A percentile compares a stretch with the other conserved stretches of the same genome.
These are phyloP conservation scores for Orbilia oligospora DNA, from an alignment of 2,329 filamentous ascomycete species.

Conservation along the genomic window DNA sequence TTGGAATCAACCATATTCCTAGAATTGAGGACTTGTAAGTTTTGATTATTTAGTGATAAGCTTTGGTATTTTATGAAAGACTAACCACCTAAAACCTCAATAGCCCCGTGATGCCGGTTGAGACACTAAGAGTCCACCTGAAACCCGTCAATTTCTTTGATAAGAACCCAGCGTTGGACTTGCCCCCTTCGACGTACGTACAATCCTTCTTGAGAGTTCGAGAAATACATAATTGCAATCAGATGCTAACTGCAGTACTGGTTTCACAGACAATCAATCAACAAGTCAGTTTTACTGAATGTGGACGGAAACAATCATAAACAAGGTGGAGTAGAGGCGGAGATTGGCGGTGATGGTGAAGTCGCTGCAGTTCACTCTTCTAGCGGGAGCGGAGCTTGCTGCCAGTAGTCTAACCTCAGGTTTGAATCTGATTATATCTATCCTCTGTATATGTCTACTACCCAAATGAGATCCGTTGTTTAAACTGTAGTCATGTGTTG, in stretches of 20 bases:
- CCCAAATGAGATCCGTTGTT: neutral
- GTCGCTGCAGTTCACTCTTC: constrained; percentile 42
- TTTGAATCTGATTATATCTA: neutral
- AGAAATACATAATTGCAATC: neutral
- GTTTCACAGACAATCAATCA: constrained; percentile 35
- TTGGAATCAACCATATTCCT: constrained; percentile 75
- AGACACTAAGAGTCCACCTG: constrained; percentile 71
- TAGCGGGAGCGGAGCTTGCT: constrained; percentile 19
- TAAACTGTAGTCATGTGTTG: no score
- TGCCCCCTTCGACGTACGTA: constrained; percentile 69
- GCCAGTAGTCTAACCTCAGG: neutral
- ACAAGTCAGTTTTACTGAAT: constrained; percentile 37
- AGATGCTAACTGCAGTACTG: constrained; percentile 25
- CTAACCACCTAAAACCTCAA: neutral
- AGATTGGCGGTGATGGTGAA: no score
- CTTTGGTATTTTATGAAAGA: neutral
- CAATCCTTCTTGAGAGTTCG: neutral
- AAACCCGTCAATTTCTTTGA: constrained; percentile 72
- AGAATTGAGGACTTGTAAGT: constrained; percentile 74
- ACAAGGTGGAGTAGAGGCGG: constrained; percentile 26
- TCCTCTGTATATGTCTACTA: neutral
- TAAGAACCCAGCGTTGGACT: constrained; percentile 71
- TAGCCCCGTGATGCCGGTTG: constrained; percentile 76
- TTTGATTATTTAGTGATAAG: neutral
- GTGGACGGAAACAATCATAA: constrained; percentile 43